These are phyloP conservation scores for Lophiostoma macrostomum DNA, from an alignment of 495 filamentous ascomycete genomes.

Conservation along the genomic window DNA sequence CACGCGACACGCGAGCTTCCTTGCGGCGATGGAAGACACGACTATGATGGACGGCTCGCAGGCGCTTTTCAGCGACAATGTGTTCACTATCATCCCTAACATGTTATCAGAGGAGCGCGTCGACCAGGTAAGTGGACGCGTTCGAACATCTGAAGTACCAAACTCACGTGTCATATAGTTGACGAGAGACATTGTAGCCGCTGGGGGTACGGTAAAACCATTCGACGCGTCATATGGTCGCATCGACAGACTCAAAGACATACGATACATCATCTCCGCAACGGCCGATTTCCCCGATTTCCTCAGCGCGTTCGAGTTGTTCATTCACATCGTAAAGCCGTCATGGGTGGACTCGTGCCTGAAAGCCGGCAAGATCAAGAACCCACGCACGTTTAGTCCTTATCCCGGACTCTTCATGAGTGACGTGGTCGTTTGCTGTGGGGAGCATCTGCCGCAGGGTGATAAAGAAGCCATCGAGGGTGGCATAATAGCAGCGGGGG, in stretches of 20 bases:
- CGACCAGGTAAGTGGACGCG: conserved; percentile 20
- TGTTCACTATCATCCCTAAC: conserved; percentile 27
- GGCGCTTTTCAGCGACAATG: conserved; percentile 11
- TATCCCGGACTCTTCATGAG: conserved; percentile 90
- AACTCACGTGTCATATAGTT: conserved; percentile 19
- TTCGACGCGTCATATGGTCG: conserved; percentile 29
- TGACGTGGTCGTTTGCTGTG: conserved; percentile 63
- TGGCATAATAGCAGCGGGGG: conserved; percentile 85
- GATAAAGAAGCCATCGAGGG: conserved; percentile 92
- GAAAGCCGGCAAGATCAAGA: conserved; percentile 64
- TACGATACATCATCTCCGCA: conserved; percentile 80
- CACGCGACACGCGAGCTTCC: neutral
- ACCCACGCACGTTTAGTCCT: conserved; percentile 78
- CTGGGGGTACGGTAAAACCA: conserved; percentile 12
- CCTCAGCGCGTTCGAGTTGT: conserved; percentile 59
- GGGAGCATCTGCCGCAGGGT: conserved; percentile 72
- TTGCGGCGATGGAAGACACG: conserved; percentile 25
- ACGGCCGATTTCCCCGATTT: conserved; percentile 89
- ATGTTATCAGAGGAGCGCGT: neutral
- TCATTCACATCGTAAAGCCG: conserved; percentile 82
- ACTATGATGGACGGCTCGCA: conserved; percentile 25
- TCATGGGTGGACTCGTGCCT: conserved; percentile 73
- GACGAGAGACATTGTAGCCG: conserved; percentile 3
- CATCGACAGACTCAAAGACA: conserved; percentile 51
- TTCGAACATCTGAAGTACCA: neutral